A percentile compares a stretch with the other conserved stretches of the same genome.
Conservation (phyloP, 2,329 filamentous ascomycete genomes). For the Corinectria fuckeliana region DNA sequence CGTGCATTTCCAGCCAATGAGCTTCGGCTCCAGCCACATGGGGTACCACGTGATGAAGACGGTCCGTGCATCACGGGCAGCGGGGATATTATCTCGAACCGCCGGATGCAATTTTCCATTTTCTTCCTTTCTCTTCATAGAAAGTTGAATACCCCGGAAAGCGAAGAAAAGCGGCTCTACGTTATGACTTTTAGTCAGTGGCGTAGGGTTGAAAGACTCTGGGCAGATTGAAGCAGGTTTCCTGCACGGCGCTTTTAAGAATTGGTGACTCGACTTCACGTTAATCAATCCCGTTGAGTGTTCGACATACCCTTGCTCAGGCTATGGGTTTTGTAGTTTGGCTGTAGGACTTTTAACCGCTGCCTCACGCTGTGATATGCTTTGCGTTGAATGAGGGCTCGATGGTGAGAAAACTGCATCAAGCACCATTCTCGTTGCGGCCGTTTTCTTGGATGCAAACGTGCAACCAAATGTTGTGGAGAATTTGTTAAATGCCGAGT, state of each 20-base stretch:
- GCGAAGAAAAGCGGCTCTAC: slow-evolving; percentile 62
- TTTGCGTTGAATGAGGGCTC: background rate
- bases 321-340: background rate
- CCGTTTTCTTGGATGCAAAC: too few relatives aligned
- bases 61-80: slow-evolving; percentile 38
- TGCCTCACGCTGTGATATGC: background rate
- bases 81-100: slow-evolving; percentile 25
- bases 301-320: slow-evolving; percentile 54
- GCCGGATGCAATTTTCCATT: slow-evolving; percentile 18
- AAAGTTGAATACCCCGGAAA: slow-evolving; percentile 65
- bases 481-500: too few relatives aligned
- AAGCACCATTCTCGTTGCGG: too few relatives aligned
- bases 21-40: slow-evolving; percentile 8
- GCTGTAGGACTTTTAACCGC: too few relatives aligned
- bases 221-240: slow-evolving; percentile 59
- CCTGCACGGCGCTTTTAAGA: slow-evolving; percentile 65
- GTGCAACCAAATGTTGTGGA: too few relatives aligned
- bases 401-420: too few relatives aligned
- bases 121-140: slow-evolving; percentile 50
- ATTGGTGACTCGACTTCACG: slow-evolving; percentile 63
- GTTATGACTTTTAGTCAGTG: slow-evolving; percentile 48
- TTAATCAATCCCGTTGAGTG: slow-evolving; percentile 70
- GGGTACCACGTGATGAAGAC: slow-evolving; percentile 23
- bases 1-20: slow-evolving; percentile 32
- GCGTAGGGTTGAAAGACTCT: slow-evolving; percentile 63